Evolutionary conservation across 345 rosid genomes (phyloP), one percentile per base, ranked within the genome.

Genomic region (Murraya koenigii): DNA sequence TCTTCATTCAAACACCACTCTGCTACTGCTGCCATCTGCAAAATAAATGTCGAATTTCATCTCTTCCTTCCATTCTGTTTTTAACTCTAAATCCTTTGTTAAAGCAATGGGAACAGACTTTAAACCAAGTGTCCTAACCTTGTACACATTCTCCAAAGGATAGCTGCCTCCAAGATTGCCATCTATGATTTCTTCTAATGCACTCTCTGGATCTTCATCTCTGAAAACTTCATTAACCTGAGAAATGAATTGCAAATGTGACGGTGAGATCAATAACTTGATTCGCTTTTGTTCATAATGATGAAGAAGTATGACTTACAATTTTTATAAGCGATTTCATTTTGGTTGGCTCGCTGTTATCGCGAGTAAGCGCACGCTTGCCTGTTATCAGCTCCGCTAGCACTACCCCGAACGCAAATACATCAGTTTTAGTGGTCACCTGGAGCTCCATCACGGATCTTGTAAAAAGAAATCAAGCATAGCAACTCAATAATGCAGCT

Each of bases 361-460:
- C 91, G 3, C 89, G 93, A 66, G 80, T 52, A 19, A 89, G 83
- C 8, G 93, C 95, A 17, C 87, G 88, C 35, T 85, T 86, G 23
- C 93, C 91, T 1, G 93, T 89, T 75, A 89, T 88, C 61, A 91
- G 89, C 87, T 89, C 95, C 8, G 88, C 90, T 54, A 89, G 79
- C 60, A 89, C 90, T 77, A 91, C 93, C 67, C 93, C 93, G 32
- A 88, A 91, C 41, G 91, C 90, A 76, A 89, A 89, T 22, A 88
- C 90, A 66, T 91, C 93, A 11, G 89, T 86, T 78, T 89, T 91
- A 17, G 90, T 63, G 32, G 91, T 91, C 78, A 88, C 89, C 71
- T 89, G 95, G 7, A 89, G 86, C 84, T 85, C 93, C 87, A 83
- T 87, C 83, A 89, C 87, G 55, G 93, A 89, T 82, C 93, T 91